These are phyloP conservation scores for Plectosphaerella sp. DNA, from an alignment of 2,329 filamentous ascomycete genomes.

Conservation along the genomic window DNA sequence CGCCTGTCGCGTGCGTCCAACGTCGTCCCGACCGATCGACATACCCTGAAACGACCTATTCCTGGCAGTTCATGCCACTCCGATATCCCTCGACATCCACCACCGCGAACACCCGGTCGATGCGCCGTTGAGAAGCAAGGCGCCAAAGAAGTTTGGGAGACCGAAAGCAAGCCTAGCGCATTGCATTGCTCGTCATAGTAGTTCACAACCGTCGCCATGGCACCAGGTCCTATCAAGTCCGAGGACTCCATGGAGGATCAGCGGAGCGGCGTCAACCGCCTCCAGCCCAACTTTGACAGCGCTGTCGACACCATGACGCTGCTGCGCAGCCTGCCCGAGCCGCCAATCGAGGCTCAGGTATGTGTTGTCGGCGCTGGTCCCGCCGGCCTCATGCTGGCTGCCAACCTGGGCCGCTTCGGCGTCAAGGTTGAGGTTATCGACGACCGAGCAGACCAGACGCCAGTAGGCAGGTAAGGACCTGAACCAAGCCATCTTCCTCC, in stretches of 20 bases:
- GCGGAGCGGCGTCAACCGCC: constrained; percentile 17
- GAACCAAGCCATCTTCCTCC: constrained; percentile 8
- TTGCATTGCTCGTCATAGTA: neutral
- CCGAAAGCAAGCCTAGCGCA: neutral
- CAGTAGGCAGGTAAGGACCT: constrained; percentile 48
- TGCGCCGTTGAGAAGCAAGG: neutral
- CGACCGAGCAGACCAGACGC: constrained; percentile 63
- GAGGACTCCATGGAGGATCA: constrained; percentile 27
- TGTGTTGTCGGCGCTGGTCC: constrained; percentile 53
- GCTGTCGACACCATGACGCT: constrained; percentile 41
- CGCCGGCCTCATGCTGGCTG: constrained; percentile 51
- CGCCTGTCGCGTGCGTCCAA: neutral
- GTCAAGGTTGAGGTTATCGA: constrained; percentile 64
- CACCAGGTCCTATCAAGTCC: constrained; percentile 25
- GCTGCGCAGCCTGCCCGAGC: constrained; percentile 42
- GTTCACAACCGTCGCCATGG: constrained; percentile 18
- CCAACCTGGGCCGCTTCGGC: constrained; percentile 58
- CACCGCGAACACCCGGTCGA: neutral
- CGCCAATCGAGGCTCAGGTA: constrained; percentile 40
- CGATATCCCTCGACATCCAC: neutral
- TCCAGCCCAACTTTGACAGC: constrained; percentile 25
- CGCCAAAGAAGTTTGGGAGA: neutral
- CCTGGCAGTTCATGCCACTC: neutral
- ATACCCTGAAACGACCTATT: neutral
- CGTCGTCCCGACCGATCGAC: constrained; percentile 1